These are phyloP conservation scores for Mycena belliarum DNA, from an alignment of 768 basidiomycete genomes.

Conservation along the genomic window DNA sequence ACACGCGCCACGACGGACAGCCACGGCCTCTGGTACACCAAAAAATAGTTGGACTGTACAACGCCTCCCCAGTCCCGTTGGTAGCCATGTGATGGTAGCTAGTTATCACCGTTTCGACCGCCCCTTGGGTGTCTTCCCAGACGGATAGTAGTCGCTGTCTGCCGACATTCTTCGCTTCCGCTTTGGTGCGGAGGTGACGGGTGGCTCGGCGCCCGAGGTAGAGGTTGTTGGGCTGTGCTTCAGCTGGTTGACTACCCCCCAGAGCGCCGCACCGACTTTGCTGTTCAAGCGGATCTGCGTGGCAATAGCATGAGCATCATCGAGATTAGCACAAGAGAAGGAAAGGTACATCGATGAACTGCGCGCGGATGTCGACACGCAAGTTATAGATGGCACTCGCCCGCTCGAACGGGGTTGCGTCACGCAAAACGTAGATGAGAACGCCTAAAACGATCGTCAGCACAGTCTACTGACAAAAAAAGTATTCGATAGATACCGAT, in stretches of 20 bases:
- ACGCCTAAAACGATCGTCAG: conserved; percentile 50
- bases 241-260: conserved; percentile 52
- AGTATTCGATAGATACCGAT: conserved; percentile 51
- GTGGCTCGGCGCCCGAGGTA: conserved; percentile 10
- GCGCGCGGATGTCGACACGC: conserved; percentile 43
- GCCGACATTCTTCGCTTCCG: conserved; percentile 24
- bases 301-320: too few relatives aligned
- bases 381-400: conserved; percentile 60
- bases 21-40: conserved; percentile 73
- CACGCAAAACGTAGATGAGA: conserved; percentile 57
- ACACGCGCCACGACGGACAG: conserved; percentile 74
- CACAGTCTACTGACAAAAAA: not conserved
- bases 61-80: not conserved
- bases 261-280: conserved; percentile 54
- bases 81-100: conserved; percentile 4
- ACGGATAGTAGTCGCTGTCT: conserved; percentile 47
- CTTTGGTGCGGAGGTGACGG: not conserved
- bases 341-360: conserved; percentile 53
- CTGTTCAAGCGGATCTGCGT: conserved; percentile 62
- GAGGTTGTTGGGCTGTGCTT: conserved; percentile 34
- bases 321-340: too few relatives aligned
- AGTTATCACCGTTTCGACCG: conserved; percentile 38
- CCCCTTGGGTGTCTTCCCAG: conserved; percentile 39
- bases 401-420: conserved; percentile 43
- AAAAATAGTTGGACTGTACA: conserved; percentile 61